phyloP scores from a whole-genome alignment of 2,329 filamentous ascomycete species.

The Sporothrix globosa region DNA sequence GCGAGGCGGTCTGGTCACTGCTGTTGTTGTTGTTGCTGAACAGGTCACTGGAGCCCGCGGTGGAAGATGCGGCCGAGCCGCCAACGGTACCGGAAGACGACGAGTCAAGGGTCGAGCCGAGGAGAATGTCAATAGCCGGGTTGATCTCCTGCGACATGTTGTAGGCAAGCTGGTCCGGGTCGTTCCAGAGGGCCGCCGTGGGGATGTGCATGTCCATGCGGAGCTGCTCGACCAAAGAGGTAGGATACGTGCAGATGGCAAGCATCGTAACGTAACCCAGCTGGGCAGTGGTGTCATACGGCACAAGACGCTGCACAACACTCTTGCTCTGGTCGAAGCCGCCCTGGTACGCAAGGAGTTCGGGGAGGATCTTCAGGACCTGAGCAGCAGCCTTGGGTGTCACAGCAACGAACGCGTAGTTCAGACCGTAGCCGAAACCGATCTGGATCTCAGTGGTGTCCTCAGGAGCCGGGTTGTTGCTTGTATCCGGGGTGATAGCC shows the following conservation, averaged over 20 bases:
- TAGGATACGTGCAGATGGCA: slow-evolving; percentile 70
- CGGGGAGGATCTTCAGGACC: slow-evolving; percentile 78
- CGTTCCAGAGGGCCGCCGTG: slow-evolving; percentile 74
- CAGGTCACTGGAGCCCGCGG: slow-evolving; percentile 42
- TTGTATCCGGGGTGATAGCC: slow-evolving; percentile 71
- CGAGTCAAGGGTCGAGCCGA: slow-evolving; percentile 50
- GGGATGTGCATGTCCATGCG: slow-evolving; percentile 70
- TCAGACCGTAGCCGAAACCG: slow-evolving; percentile 78
- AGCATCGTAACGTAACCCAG: slow-evolving; percentile 82
- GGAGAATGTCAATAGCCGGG: slow-evolving; percentile 70
- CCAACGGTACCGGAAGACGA: slow-evolving; percentile 45
- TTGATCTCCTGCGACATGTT: slow-evolving; percentile 83
- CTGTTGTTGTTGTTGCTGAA: slow-evolving; percentile 44
- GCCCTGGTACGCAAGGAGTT: slow-evolving; percentile 66
- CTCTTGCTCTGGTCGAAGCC: slow-evolving; percentile 58
- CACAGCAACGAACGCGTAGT: slow-evolving; percentile 79
- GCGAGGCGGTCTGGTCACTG: slow-evolving; percentile 59
- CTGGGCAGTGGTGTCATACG: slow-evolving; percentile 70
- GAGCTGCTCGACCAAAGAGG: slow-evolving; percentile 68
- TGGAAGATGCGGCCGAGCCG: slow-evolving; percentile 44
- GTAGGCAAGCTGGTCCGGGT: slow-evolving; percentile 65
- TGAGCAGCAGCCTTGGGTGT: slow-evolving; percentile 75
- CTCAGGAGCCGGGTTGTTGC: slow-evolving; percentile 56
- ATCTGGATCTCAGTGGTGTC: slow-evolving; percentile 78
- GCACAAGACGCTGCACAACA: slow-evolving; percentile 73